Percentiles rank a stretch among this genome's conserved stretches.
Conservation (phyloP, 176 grass and related monocot genomes). For the Phoenix roebelenii region DNA sequence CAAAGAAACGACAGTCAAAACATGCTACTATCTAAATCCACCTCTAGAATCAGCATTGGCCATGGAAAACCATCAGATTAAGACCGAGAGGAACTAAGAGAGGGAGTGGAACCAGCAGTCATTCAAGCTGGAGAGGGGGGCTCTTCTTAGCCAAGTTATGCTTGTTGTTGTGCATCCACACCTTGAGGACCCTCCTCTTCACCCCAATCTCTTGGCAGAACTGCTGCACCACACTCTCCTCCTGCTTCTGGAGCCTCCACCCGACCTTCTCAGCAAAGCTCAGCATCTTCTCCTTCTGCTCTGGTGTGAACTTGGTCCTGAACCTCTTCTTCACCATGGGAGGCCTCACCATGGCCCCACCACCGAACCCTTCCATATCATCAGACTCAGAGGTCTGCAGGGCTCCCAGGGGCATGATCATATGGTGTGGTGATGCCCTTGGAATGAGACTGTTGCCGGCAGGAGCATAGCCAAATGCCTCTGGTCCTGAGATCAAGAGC, state of each 20-base stretch:
- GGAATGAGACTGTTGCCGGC: neutral
- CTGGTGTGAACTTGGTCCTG: slow-evolving; percentile 10
- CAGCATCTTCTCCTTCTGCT: slow-evolving; percentile 22
- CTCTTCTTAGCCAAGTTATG: slow-evolving; percentile 6
- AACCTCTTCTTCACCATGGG: slow-evolving; percentile 17
- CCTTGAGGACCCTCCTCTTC: slow-evolving; percentile 21
- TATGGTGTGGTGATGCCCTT: neutral
- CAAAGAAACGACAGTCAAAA: neutral
- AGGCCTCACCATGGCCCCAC: neutral
- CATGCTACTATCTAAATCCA: neutral
- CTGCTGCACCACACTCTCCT: slow-evolving; percentile 24
- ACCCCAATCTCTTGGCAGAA: slow-evolving; percentile 19
- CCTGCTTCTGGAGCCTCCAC: slow-evolving; percentile 19
- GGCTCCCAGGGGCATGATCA: slow-evolving; percentile 15
- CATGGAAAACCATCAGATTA: neutral
- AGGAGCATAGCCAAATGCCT: neutral
- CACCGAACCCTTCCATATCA: slow-evolving; percentile 12
- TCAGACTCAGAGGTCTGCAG: slow-evolving; percentile 5
- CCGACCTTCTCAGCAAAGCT: slow-evolving; percentile 13
- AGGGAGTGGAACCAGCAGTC: neutral
- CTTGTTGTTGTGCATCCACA: slow-evolving; percentile 24
- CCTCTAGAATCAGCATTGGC: neutral
- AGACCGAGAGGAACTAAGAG: neutral
- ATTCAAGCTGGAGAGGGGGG: slow-evolving; percentile 8
- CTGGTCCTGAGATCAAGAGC: neutral